Evolutionary conservation across 176 grass and related monocot genomes (phyloP).

Genomic region (Metroxylon sagu): DNA sequence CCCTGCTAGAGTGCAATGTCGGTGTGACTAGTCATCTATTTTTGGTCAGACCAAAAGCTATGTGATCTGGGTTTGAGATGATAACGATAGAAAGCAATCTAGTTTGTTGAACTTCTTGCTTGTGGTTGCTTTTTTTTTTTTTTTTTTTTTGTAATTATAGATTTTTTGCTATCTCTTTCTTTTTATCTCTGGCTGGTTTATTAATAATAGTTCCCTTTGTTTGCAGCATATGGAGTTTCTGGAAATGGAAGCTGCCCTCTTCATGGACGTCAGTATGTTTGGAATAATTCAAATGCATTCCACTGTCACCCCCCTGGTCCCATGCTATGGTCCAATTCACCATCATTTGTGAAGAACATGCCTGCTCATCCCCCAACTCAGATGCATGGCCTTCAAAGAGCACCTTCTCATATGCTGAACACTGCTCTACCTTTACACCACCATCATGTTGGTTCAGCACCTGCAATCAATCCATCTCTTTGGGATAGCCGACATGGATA

Average conservation of each 20-base stretch:
- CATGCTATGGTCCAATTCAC: conserved; percentile 46
- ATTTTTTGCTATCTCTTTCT: background rate
- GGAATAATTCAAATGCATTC: conserved; percentile 62
- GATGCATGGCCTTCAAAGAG: conserved; percentile 51
- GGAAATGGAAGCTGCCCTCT: conserved; percentile 59
- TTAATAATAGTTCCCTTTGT: background rate
- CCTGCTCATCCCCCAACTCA: conserved; percentile 41
- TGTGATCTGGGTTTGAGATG: too few species aligned
- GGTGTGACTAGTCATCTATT: too few species aligned
- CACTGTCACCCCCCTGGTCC: conserved; percentile 30
- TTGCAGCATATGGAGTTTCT: conserved; percentile 60
- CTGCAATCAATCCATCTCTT: conserved; percentile 54
- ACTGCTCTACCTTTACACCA: conserved; percentile 41
- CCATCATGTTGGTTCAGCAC: conserved; percentile 80
- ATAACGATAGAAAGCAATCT: background rate
- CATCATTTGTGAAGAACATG: conserved; percentile 43
- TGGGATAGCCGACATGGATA: conserved; percentile 51
- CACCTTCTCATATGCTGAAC: conserved; percentile 58
- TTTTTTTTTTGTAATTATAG: too few species aligned
- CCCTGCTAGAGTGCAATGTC: too few species aligned
- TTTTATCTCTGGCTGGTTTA: conserved; percentile 7
- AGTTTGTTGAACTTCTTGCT: background rate
- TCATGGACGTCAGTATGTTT: conserved; percentile 51
- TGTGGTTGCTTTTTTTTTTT: background rate
- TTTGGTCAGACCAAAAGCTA: too few species aligned